These are phyloP conservation scores for Stagonosporopsis tanaceti DNA, from an alignment of 2,329 filamentous ascomycete species.

Conservation along the genomic window DNA sequence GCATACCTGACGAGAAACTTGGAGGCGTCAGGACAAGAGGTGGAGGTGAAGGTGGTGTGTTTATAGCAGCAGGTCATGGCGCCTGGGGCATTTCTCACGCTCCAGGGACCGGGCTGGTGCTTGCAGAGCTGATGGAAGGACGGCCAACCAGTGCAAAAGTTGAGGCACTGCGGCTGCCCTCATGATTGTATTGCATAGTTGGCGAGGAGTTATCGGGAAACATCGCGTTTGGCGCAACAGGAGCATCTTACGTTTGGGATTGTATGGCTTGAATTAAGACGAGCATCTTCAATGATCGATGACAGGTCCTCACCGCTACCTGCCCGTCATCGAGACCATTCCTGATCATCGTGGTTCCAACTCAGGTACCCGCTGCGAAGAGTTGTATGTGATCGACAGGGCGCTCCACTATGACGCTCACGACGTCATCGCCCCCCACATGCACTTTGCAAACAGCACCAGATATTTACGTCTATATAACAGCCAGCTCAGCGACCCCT, in stretches of 20 bases:
- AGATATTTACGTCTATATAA: slow-evolving; percentile 13
- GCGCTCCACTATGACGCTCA: slow-evolving; percentile 18
- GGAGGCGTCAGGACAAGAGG: slow-evolving; percentile 58
- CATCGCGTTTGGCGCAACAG: slow-evolving; percentile 10
- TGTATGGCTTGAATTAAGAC: slow-evolving; percentile 1
- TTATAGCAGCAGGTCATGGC: slow-evolving; percentile 75
- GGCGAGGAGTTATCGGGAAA: background rate
- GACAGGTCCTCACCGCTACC: slow-evolving; percentile 5
- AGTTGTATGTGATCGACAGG: slow-evolving; percentile 9
- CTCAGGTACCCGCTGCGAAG: slow-evolving; percentile 16
- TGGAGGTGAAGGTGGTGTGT: slow-evolving; percentile 68
- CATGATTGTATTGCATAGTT: background rate
- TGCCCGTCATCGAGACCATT: background rate
- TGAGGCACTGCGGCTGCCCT: slow-evolving; percentile 54
- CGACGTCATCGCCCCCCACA: slow-evolving; percentile 21
- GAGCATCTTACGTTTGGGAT: background rate
- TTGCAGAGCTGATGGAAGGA: slow-evolving; percentile 74
- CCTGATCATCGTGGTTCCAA: slow-evolving; percentile 5
- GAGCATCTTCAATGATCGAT: slow-evolving; percentile 4
- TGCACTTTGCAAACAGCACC: slow-evolving; percentile 16
- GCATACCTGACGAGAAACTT: slow-evolving; percentile 65
- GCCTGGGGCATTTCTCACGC: slow-evolving; percentile 70
- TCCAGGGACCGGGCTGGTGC: slow-evolving; percentile 73
- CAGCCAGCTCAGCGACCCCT: background rate
- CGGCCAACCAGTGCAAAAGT: slow-evolving; percentile 67